Base-by-base conservation (phyloP, 768 basidiomycete genomes). In the Leccinum arenicola region DNA sequence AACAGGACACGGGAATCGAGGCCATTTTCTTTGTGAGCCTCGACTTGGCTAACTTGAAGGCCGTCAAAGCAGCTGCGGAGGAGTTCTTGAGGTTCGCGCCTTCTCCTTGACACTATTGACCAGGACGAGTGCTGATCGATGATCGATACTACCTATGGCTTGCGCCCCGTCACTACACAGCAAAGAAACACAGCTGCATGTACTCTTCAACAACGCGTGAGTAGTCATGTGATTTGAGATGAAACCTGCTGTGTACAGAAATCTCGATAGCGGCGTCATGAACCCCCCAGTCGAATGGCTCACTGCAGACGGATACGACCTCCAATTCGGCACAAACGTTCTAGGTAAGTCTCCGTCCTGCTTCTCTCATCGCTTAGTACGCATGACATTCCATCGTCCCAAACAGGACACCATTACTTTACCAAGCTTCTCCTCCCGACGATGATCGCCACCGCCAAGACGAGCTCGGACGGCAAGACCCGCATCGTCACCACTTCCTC, bases 391-490 rank as follows among this genome's bases (percentile, higher is more conserved):
- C 17, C 38, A 40, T 40, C n/a, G 15, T 38, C 47, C 17, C 25
- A 1, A 23, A 3, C 59, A 84, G 85, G 87, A 2, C 88, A 84
- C 65, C 84, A 79, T 65, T 78, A 82, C 64, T 77, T 89, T 57
- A 87, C 85, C 2, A 73, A 75, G 48, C 74, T 80, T 14, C 77
- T 87, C 23, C 77, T 87, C 25, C 83, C 84, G 4, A 73, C 73
- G 4, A 74, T 84, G 27, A 65, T 77, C 21, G 72, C 73, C 4
- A 78, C 75, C 2, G 76, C 79, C 21, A 72, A 70, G 43, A 63
- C 70, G 6, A 68, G 77, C 6, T 67, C 76, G 1, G 78, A 79
- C 29, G 72, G 75, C 50, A 78, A 78, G 48, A 68, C 76, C 4
- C 82, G 84, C 40, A 68, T 85, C 45, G 71, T 85, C 43, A 81